Evolutionary conservation across 2,329 filamentous ascomycete species (phyloP).

Genomic region (Dothiorella sarmentorum): DNA sequence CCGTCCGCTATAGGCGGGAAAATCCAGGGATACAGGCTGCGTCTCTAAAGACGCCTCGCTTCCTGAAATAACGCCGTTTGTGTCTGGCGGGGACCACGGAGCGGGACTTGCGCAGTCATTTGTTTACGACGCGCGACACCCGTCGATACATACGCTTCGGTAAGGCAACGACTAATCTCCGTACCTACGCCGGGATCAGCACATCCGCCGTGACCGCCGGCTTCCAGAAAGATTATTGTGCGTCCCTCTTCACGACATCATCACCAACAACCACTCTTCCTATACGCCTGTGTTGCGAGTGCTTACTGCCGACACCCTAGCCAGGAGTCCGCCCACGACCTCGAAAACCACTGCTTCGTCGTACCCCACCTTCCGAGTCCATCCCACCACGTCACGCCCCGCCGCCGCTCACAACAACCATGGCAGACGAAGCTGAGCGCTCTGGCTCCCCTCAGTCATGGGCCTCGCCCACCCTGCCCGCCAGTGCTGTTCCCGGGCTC

Average conservation of each 20-base stretch:
- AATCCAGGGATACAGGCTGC: slow-evolving; percentile 4
- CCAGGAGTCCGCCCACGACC: neutral
- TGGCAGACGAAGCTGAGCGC: slow-evolving; percentile 13
- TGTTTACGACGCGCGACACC: slow-evolving; percentile 11
- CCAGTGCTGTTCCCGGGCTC: slow-evolving; percentile 57
- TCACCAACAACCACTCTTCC: neutral
- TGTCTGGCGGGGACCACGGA: neutral
- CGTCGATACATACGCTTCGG: slow-evolving; percentile 8
- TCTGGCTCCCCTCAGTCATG: slow-evolving; percentile 61
- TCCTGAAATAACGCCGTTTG: slow-evolving; percentile 2
- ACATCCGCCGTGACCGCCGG: neutral
- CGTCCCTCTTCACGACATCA: neutral
- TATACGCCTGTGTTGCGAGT: neutral
- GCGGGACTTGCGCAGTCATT: neutral
- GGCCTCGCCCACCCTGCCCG: slow-evolving; percentile 58
- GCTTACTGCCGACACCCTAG: neutral
- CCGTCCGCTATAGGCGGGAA: slow-evolving; percentile 7
- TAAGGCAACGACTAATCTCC: slow-evolving; percentile 15
- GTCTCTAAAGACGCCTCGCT: neutral
- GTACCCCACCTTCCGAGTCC: slow-evolving; percentile 3
- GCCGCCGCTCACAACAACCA: neutral
- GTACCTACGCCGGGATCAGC: slow-evolving; percentile 13
- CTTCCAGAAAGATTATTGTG: slow-evolving; percentile 15
- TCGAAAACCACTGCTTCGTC: neutral
- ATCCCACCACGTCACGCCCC: slow-evolving; percentile 9